A percentile compares a stretch with the other conserved stretches of the same genome.
phyloP scores from a whole-genome alignment of 1,139 yeast genomes.

The Nakaseomyces nivariensis region DNA sequence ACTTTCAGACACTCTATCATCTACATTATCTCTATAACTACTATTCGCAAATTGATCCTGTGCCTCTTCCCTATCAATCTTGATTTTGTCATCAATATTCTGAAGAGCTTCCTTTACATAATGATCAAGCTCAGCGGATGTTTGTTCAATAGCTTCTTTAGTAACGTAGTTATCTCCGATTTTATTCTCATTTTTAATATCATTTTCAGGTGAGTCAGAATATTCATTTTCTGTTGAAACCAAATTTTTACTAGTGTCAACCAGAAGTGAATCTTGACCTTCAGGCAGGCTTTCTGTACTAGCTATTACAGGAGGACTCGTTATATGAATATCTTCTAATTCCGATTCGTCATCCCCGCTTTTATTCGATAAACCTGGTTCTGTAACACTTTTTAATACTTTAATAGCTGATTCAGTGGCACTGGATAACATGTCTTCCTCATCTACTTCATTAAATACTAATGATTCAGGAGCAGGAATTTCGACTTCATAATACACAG shows the following conservation, averaged over 20 bases:
- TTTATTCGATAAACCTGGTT: not conserved
- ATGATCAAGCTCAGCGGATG: not conserved
- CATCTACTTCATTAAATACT: not conserved
- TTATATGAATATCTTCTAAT: not conserved
- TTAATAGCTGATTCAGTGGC: not conserved
- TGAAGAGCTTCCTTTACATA: not conserved
- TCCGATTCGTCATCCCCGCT: not conserved
- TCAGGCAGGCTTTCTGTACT: no score
- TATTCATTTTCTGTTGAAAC: no score
- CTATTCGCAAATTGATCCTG: not conserved
- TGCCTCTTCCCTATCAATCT: not conserved
- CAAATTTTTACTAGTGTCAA: no score
- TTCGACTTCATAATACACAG: not conserved
- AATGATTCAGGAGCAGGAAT: not conserved
- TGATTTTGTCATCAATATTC: not conserved
- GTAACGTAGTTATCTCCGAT: not conserved
- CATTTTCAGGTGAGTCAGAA: no score
- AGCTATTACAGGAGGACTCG: not conserved
- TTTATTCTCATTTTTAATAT: not conserved
- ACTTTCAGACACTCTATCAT: no score
- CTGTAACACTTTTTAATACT: not conserved
- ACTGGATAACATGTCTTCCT: not conserved
- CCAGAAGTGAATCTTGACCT: no score
- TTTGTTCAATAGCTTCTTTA: not conserved
- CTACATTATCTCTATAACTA: not conserved